Evolutionary conservation across 495 filamentous ascomycete genomes (phyloP), one percentile per base, ranked within the genome.

Genomic region (Aspergillus cavernicola): DNA sequence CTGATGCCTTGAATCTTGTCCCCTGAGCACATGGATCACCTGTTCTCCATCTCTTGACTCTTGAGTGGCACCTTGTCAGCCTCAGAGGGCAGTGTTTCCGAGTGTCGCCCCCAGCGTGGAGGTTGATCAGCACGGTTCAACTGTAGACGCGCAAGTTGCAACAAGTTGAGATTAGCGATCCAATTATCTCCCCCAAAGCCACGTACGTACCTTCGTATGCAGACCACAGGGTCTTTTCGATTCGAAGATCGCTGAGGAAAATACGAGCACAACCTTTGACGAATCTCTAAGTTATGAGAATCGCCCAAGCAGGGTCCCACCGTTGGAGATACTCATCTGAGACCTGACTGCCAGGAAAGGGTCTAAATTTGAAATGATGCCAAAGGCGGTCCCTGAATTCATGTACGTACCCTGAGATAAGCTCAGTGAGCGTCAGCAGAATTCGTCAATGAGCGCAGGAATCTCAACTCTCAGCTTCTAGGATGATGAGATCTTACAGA

Each of bases 21-120:
- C 11, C 11, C 12, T 13, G 41, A 43, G 15, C 13, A 16, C 41
- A 28, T 28, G 6, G 24, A 29, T 28, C 24, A 6, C 23, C 6
- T 43, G 24, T 6, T 29, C 22, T 16, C 39, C 41, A 43, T 11
- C 20, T 20, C 6, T 31, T 15, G 5, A 6, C 28, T 32, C 20
- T 35, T 26, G 16, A 45, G 43, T 23, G 45, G 19, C 19, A 29
- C 6, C 18, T 37, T 29, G 15, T 18, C 18, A 19, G 10, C 46
- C 15, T 38, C 45, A 45, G 42, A 40, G 8, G 41, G 35, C 24
- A 48, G 36, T 36, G 53, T 40, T 39, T 41, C 3, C 39, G 23
- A 50, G 24, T 49, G 31, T 46, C 22, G 39, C 41, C 37, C 28
- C 39, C 43, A 37, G 50, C 20, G 50, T 58, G 56, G 56, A 44